These are phyloP conservation scores for Hypholoma fasciculare DNA, from an alignment of 768 basidiomycete genomes.

Conservation along the genomic window DNA sequence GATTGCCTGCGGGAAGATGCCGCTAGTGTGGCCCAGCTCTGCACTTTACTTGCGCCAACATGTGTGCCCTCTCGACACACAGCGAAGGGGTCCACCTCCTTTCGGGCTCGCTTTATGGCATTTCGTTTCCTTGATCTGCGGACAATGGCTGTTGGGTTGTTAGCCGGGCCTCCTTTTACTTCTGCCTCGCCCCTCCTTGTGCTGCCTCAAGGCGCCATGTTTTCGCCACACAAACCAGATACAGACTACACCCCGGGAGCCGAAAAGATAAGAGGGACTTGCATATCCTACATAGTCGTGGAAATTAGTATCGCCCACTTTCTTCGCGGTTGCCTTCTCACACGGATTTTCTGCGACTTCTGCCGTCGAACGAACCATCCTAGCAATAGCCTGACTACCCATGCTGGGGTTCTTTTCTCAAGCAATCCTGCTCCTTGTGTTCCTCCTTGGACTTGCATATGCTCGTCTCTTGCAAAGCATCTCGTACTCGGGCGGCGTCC, in stretches of 20 bases:
- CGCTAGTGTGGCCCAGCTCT: not conserved
- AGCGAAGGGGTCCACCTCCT: too few relatives aligned
- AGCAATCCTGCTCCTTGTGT: slow-evolving; percentile 15
- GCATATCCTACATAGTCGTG: slow-evolving; percentile 3
- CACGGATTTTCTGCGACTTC: slow-evolving; percentile 12
- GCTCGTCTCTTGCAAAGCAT: slow-evolving; percentile 26
- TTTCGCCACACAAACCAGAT: too few relatives aligned
- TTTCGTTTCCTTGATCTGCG: too few relatives aligned
- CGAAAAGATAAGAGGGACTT: slow-evolving; percentile 2
- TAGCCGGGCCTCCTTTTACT: too few relatives aligned
- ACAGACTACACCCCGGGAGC: not conserved
- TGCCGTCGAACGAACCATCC: slow-evolving; percentile 4
- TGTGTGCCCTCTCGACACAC: too few relatives aligned
- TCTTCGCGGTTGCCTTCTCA: slow-evolving; percentile 7
- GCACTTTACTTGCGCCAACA: not conserved
- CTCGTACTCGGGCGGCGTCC: slow-evolving; percentile 29
- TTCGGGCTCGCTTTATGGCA: too few relatives aligned
- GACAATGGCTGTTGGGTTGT: too few relatives aligned
- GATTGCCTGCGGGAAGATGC: slow-evolving; percentile 2
- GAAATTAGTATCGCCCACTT: not conserved
- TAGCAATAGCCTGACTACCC: not conserved
- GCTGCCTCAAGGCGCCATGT: too few relatives aligned
- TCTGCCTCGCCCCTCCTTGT: too few relatives aligned
- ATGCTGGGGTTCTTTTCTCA: slow-evolving; percentile 20
- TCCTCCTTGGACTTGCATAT: slow-evolving; percentile 20